phyloP scores from a whole-genome alignment of 345 rosid genomes.

The Hibiscus syriacus region DNA sequence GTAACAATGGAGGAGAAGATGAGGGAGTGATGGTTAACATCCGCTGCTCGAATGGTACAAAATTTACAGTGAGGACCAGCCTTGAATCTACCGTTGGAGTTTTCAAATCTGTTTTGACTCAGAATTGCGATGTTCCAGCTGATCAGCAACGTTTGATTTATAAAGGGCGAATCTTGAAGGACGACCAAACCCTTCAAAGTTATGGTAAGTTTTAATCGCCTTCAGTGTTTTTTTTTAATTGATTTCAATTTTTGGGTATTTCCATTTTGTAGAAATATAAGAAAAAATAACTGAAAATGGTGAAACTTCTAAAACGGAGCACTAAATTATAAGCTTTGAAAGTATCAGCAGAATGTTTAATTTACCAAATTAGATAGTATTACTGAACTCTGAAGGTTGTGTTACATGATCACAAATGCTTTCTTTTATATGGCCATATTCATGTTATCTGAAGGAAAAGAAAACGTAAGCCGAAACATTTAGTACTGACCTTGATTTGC shows the following conservation, averaged over 20 bases:
- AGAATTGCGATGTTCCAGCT: conserved; percentile 60
- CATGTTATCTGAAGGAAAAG: neutral
- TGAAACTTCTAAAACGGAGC: neutral
- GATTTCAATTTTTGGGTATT: too few species aligned
- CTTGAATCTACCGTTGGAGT: conserved; percentile 45
- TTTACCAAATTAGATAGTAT: neutral
- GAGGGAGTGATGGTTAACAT: conserved; percentile 40
- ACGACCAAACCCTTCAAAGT: conserved; percentile 58
- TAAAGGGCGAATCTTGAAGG: conserved; percentile 80
- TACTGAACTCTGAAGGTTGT: neutral
- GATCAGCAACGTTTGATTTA: conserved; percentile 76
- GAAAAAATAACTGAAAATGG: neutral
- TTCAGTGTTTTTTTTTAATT: neutral
- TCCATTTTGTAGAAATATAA: neutral
- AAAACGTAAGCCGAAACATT: neutral
- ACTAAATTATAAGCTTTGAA: neutral
- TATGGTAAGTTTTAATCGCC: conserved; percentile 35
- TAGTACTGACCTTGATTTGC: neutral
- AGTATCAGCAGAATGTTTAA: neutral
- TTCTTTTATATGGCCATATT: neutral
- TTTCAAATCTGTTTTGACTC: conserved; percentile 50
- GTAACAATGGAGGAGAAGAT: conserved; percentile 25
- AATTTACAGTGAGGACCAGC: conserved; percentile 42
- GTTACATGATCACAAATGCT: neutral
- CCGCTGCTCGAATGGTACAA: conserved; percentile 59